These are phyloP conservation scores for Lagerstroemia speciosa DNA, from an alignment of 345 rosid genomes.

Conservation along the genomic window DNA sequence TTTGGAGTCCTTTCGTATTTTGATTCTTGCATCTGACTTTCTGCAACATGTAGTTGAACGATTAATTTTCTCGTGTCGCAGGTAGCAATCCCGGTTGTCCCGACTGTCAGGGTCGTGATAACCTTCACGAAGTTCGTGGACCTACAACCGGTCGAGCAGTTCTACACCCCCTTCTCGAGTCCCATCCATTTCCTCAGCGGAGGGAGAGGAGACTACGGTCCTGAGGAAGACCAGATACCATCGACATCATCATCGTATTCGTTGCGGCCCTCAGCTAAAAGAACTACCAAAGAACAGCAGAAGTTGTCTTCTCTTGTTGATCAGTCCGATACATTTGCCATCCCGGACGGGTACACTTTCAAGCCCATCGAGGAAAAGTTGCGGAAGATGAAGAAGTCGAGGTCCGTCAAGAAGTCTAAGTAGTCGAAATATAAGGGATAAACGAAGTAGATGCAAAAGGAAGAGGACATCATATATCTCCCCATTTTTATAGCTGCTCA, in stretches of 20 bases:
- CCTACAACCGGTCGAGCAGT: conserved; percentile 61
- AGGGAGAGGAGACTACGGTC: conserved; percentile 12
- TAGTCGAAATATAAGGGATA: conserved; percentile 2
- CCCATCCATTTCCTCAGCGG: conserved; percentile 34
- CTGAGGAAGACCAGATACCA: conserved; percentile 29
- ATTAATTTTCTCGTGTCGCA: conserved; percentile 19
- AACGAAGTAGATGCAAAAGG: not conserved
- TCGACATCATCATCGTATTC: conserved; percentile 15
- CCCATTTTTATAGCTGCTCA: not conserved
- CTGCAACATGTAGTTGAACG: not conserved
- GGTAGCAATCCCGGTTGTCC: conserved; percentile 97
- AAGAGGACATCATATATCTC: not conserved
- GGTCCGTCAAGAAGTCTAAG: conserved; percentile 50
- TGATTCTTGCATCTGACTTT: no score
- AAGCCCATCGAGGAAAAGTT: conserved; percentile 36
- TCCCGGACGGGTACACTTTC: conserved; percentile 80
- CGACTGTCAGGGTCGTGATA: conserved; percentile 87
- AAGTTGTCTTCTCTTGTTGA: conserved; percentile 16
- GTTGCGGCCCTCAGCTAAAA: conserved; percentile 15
- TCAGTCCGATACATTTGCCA: conserved; percentile 62
- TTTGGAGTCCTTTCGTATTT: no score
- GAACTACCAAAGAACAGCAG: conserved; percentile 38
- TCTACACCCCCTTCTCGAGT: conserved; percentile 89
- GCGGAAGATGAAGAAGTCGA: conserved; percentile 43
- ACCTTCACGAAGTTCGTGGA: conserved; percentile 91